Conservation (phyloP, 164 flowering plant genomes). For the Stephania yunnanensis region DNA sequence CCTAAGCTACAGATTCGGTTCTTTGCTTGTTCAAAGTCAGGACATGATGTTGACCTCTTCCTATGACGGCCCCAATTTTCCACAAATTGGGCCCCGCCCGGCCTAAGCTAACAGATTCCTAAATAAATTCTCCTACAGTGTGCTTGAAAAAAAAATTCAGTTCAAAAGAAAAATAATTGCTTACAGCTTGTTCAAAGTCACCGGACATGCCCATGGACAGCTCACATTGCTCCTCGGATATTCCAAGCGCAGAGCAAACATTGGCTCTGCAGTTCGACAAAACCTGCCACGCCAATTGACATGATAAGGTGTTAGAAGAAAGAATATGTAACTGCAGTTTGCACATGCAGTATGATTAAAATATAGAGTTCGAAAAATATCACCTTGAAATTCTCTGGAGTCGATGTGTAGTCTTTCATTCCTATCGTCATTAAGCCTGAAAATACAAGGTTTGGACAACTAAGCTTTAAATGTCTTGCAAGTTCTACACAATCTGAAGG, state of each 20-base stretch:
- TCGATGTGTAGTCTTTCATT: slow-evolving; percentile 86
- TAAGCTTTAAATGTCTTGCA: slow-evolving; percentile 55
- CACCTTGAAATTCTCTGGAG: slow-evolving; percentile 91
- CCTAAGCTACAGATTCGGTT: too few species aligned
- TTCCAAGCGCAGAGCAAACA: slow-evolving; percentile 76
- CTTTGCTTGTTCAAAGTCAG: too few species aligned
- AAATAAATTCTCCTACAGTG: not conserved
- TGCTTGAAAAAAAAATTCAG: not conserved
- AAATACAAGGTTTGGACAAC: slow-evolving; percentile 75
- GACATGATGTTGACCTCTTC: too few species aligned
- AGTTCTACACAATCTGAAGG: slow-evolving; percentile 72
- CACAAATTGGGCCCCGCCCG: too few species aligned
- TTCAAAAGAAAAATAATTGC: slow-evolving; percentile 5
- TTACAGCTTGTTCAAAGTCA: slow-evolving; percentile 93
- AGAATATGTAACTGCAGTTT: too few species aligned
- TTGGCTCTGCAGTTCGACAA: slow-evolving; percentile 68
- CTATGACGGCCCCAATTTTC: too few species aligned
- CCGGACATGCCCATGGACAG: slow-evolving; percentile 99
- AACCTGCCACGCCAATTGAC: slow-evolving; percentile 32
- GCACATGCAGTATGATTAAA: too few species aligned
- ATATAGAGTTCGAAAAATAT: slow-evolving; percentile 1
- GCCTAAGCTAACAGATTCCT: too few species aligned
- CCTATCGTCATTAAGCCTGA: slow-evolving; percentile 97
- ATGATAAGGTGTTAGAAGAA: slow-evolving; percentile 6
- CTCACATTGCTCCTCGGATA: slow-evolving; percentile 71